A percentile compares a stretch with the other conserved stretches of the same genome.
Conservation (phyloP, 2,329 filamentous ascomycete species). For the Talaromyces sp. region DNA sequence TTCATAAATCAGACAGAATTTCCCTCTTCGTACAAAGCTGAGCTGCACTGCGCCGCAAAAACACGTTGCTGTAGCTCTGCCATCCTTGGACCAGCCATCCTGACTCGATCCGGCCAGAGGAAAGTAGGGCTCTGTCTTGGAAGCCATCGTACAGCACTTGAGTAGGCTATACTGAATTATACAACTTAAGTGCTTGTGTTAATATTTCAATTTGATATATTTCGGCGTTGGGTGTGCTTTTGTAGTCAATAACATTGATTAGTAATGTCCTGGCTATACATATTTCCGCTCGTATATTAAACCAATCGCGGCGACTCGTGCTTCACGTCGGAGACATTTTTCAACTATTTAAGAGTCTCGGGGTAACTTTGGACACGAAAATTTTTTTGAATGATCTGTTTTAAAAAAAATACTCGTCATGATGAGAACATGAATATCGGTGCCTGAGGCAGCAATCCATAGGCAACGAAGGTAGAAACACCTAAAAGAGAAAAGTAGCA, state of each 20-base stretch:
- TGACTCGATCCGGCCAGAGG: background rate
- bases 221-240: background rate
- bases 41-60: conserved; percentile 9
- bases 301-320: background rate
- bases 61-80: conserved; percentile 2
- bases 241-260: background rate
- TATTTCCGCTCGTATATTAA: background rate
- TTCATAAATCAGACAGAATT: background rate
- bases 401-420: too few species aligned
- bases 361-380: too few species aligned
- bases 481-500: too few species aligned
- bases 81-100: background rate
- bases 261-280: background rate
- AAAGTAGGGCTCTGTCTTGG: background rate
- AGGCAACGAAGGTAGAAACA: background rate
- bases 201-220: background rate
- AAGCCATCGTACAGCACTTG: background rate
- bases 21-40: background rate
- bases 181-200: too few species aligned
- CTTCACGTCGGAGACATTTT: background rate
- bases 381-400: too few species aligned
- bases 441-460: background rate
- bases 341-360: too few species aligned
- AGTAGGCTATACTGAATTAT: background rate
- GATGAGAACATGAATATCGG: too few species aligned